Evolutionary conservation across 73 alveolate genomes (phyloP).

Genomic region (Symbiodinium natans): DNA sequence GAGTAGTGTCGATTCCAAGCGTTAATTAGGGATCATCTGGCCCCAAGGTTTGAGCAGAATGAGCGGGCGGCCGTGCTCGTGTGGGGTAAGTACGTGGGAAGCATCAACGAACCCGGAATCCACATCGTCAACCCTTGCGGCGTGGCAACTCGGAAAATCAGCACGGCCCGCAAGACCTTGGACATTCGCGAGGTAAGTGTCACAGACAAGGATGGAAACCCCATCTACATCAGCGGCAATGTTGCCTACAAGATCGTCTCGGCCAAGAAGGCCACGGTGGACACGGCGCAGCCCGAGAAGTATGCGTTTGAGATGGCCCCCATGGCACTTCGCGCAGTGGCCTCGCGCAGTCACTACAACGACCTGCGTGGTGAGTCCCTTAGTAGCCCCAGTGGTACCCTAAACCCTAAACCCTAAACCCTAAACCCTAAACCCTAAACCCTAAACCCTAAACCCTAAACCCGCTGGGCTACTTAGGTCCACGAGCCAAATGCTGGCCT

Average conservation of each 20-base stretch:
- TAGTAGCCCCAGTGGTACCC: no score
- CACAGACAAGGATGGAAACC: slow-evolving; percentile 66
- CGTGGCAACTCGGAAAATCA: slow-evolving; percentile 17
- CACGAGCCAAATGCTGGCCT: slow-evolving; percentile 24
- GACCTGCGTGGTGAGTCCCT: slow-evolving; percentile 43
- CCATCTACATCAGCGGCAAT: slow-evolving; percentile 78
- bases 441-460: no score
- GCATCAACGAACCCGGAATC: slow-evolving; percentile 73
- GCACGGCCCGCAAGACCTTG: slow-evolving; percentile 45
- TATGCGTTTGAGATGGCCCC: slow-evolving; percentile 31
- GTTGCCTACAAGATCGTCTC: slow-evolving; percentile 46
- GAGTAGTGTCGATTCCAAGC: no score
- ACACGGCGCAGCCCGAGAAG: slow-evolving; percentile 31
- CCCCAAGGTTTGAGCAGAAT: slow-evolving; percentile 14
- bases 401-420: no score
- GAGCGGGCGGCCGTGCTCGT: slow-evolving; percentile 51
- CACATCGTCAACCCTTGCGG: slow-evolving; percentile 68
- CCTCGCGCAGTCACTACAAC: slow-evolving; percentile 30
- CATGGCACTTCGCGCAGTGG: slow-evolving; percentile 53
- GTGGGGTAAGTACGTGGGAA: slow-evolving; percentile 50
- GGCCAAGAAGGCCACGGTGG: slow-evolving; percentile 65
- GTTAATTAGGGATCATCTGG: neutral
- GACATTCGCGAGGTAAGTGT: slow-evolving; percentile 66
- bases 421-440: no score
- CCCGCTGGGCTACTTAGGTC: no score